Evolutionary conservation across 2,329 filamentous ascomycete genomes (phyloP).

Genomic region (Lanzia echinophila): DNA sequence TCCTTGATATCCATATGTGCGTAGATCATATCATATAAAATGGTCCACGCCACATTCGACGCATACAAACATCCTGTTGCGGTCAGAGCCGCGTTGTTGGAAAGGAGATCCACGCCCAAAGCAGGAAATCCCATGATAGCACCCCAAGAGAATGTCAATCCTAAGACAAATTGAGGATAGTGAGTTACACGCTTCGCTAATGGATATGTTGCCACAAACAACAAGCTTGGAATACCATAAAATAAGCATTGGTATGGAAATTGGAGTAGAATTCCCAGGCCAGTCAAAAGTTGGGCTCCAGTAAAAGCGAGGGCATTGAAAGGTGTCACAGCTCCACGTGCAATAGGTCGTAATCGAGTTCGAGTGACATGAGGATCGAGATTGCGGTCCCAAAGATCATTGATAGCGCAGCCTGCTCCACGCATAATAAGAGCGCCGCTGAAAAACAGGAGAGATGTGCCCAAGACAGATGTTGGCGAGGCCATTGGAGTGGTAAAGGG

Average conservation of each 20-base stretch:
- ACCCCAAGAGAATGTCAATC: constrained; percentile 83
- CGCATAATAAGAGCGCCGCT: constrained; percentile 78
- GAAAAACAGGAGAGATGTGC: constrained; percentile 64
- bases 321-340: constrained; percentile 68
- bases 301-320: constrained; percentile 68
- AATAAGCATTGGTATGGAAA: constrained; percentile 68
- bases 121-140: constrained; percentile 84
- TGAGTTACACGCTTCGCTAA: constrained; percentile 80
- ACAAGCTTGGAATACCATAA: constrained; percentile 69
- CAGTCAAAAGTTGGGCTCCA: constrained; percentile 64
- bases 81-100: constrained; percentile 53
- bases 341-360: constrained; percentile 73
- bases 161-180: constrained; percentile 79
- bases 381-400: constrained; percentile 85
- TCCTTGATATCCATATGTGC: constrained; percentile 88
- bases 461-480: constrained; percentile 52
- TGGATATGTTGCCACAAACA: constrained; percentile 70
- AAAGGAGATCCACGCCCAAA: constrained; percentile 67
- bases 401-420: constrained; percentile 81
- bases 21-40: constrained; percentile 90
- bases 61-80: constrained; percentile 66
- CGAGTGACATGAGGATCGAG: constrained; percentile 74
- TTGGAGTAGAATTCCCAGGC: constrained; percentile 67
- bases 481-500: constrained; percentile 58
- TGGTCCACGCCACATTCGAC: constrained; percentile 79